A percentile compares a stretch with the other conserved stretches of the same genome.
Conservation (phyloP, 345 rosid genomes). For the Sisymbrium altissimum region DNA sequence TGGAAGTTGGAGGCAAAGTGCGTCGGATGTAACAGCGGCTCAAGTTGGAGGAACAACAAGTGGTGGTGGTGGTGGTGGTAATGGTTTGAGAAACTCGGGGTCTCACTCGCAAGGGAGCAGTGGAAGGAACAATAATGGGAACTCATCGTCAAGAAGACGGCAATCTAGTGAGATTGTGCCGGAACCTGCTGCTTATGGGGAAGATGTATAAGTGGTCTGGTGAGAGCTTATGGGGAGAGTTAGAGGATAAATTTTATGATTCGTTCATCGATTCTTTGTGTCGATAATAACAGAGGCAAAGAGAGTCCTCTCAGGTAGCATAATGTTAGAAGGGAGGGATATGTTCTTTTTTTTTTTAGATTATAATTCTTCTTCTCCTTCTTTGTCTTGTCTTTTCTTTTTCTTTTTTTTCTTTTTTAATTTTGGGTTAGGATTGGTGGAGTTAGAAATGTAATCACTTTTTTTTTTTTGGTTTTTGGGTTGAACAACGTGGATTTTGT, state of each 20-base stretch:
- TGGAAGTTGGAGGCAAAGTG: slow-evolving; percentile 93
- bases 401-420: neutral
- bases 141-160: slow-evolving; percentile 72
- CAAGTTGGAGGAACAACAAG: slow-evolving; percentile 42
- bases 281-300: slow-evolving; percentile 35
- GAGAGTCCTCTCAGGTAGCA: slow-evolving; percentile 27
- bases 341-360: neutral
- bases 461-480: neutral
- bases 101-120: slow-evolving; percentile 65
- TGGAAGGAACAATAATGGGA: slow-evolving; percentile 50
- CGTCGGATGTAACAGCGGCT: slow-evolving; percentile 69
- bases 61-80: slow-evolving; percentile 51
- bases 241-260: slow-evolving; percentile 28
- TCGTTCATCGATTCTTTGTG: slow-evolving; percentile 47
- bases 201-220: slow-evolving; percentile 41
- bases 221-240: neutral
- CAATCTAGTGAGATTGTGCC: slow-evolving; percentile 89
- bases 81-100: slow-evolving; percentile 71
- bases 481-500: slow-evolving; percentile 16
- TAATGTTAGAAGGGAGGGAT: slow-evolving; percentile 10
- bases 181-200: slow-evolving; percentile 48
- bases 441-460: slow-evolving; percentile 10
- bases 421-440: slow-evolving; percentile 2
- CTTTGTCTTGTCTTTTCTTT: neutral
- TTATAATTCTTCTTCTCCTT: neutral